phyloP scores from a whole-genome alignment of 2,329 filamentous ascomycete genomes.

The Parafenestella ontariensis region DNA sequence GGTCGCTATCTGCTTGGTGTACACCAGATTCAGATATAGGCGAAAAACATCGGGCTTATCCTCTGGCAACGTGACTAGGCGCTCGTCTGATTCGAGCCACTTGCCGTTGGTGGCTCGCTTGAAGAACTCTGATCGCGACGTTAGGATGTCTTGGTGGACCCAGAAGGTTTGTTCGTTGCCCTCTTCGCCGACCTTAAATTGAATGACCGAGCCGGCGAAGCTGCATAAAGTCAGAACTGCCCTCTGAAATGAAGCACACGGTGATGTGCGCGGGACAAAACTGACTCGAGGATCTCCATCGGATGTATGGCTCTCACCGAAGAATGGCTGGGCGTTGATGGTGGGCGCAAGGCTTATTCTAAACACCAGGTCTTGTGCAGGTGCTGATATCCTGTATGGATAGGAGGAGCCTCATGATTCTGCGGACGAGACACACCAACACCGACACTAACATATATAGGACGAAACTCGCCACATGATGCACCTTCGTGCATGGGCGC shows the following conservation, averaged over 20 bases:
- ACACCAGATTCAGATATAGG: constrained; percentile 16
- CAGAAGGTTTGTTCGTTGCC: constrained; percentile 2
- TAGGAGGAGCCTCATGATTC: background rate
- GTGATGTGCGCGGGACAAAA: background rate
- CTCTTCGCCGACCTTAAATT: constrained; percentile 4
- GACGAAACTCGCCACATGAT: too few relatives aligned
- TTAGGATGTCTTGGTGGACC: constrained; percentile 17
- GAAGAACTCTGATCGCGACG: constrained; percentile 21
- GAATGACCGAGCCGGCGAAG: background rate
- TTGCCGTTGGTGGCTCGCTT: constrained; percentile 17
- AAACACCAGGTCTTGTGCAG: background rate
- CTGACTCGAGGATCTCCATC: background rate
- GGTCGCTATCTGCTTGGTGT: constrained; percentile 2
- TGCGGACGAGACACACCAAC: too few relatives aligned
- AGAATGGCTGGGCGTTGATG: background rate
- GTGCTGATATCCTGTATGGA: background rate
- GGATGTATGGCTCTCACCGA: background rate
- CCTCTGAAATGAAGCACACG: background rate
- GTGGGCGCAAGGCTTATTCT: background rate
- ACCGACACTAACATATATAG: too few relatives aligned
- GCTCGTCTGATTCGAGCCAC: constrained; percentile 14
- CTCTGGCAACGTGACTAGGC: constrained; percentile 8
- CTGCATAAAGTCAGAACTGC: background rate
- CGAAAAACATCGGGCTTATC: constrained; percentile 14
- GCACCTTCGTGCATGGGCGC: too few relatives aligned